Base-by-base conservation (phyloP, 108 stramenopile genomes). In the Nitzschia putrida region DNA sequence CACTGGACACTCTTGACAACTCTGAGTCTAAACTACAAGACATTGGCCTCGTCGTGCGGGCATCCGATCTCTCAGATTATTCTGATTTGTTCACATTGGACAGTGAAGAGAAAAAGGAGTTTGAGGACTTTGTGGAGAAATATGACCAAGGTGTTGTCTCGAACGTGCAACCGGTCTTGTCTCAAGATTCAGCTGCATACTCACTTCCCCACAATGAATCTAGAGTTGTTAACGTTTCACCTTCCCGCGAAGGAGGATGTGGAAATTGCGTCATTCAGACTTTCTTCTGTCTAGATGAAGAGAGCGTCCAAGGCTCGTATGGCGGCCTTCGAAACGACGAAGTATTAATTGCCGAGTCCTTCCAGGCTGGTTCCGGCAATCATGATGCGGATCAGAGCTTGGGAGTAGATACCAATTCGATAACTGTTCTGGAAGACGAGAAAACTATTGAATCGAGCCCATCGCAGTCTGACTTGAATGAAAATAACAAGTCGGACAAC, bases 11-110 rank as follows among this genome's bases (percentile, higher is more conserved):
- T 16, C 51, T 26, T 16, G 51, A 18, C 12, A 66, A 66, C 51
- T 66, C 65, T 1, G 51, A 66, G 24, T 52, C 52, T 2, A 66
- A 53, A 26, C 52, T 66, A 14, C 25, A 68, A 43, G 55, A 68
- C 43, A 16, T 51, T 20, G 67, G 67, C 10, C 41, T 39, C 12
- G 67, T 68, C 22, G 67, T 68, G 9, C 45, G 42, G 8, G 67
- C 67, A 16, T 68, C 67, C 0, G 67, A 68, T 43, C 67, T 68
- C 1, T 43, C 67, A 10, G 67, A 68, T 5, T 68, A 53, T 22
- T 68, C 51, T 2, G 50, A 51, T 26, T 25, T 56, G 49, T 51
- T 57, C 34, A 43, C 67, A 9, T 56, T 68, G 53, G 54, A 55
- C 3, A 68, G 67, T 53, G 29, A 43, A 0, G 67, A 68, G 23